Base-by-base conservation (phyloP, 768 basidiomycete genomes). In the Pluteus cervinus region DNA sequence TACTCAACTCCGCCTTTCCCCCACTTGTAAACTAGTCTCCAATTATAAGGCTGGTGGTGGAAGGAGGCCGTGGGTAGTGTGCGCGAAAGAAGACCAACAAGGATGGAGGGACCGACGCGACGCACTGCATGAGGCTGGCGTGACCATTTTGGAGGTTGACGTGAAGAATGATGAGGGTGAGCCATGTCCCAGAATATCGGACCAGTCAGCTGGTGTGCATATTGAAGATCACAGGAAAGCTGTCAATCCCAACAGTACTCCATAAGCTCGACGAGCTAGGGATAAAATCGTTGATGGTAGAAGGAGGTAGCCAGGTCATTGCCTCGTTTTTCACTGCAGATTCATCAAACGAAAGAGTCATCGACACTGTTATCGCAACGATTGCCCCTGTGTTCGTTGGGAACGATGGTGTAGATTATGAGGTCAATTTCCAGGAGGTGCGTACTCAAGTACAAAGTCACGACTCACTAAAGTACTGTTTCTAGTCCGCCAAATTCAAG, bases 261-360 rank as follows among this genome's bases (percentile, higher is more conserved):
- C 49, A 45, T 9, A 60, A 61, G 5, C 63, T 96, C 17, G 60
- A 58, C n/a, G 56, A 60, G 8, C 61, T 69, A n/a, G 78, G 75
- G 3, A 66, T 94, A 43, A 59, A 60, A 8, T 82, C 80, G 8
- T 63, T 97, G 38, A 99, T 99, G 94, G 86, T 97, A 5, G 96
- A 99, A 63, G 96, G 96, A 36, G 96, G 96, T 11, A 85, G 89
- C 7, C 61, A 63, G 7, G 69, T 99, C 45, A 90, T 99, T 40
- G 65, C 70, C 5, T 79, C 86, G 1, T 87, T 90, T 61, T 60
- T 91, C 10, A 38, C 45, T 6, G 41, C 43, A 14, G 40, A 46
- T 24, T 8, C 54, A 17, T 51, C 54, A 20, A n/a, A n/a, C n/a
- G n/a, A n/a, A n/a, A n/a, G n/a, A n/a, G 42, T 75, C 9, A 68